Percentiles rank a stretch among this genome's conserved stretches.
Evolutionary conservation across 352 stramenopile species (phyloP).

Genomic region (Phytophthora cactorum): DNA sequence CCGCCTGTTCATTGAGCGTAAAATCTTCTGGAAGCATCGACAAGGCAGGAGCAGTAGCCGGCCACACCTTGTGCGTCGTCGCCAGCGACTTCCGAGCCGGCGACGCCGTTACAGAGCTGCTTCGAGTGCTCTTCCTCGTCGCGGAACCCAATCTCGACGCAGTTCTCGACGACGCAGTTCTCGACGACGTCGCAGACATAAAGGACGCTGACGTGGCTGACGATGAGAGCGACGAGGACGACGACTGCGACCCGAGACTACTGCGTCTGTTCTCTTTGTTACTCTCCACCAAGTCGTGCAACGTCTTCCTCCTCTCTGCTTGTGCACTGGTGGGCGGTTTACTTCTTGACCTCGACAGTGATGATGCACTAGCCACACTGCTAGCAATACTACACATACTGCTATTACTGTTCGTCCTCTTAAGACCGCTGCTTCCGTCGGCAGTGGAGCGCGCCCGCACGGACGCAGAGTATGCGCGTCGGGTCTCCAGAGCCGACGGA

Average conservation of each 20-base stretch:
- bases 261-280: conserved; percentile 51
- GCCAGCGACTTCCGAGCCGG: conserved; percentile 21
- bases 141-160: conserved; percentile 15
- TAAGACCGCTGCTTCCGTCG: conserved; percentile 29
- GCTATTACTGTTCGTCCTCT: conserved; percentile 41
- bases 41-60: conserved; percentile 31
- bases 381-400: conserved; percentile 38
- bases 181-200: conserved; percentile 39
- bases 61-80: conserved; percentile 47
- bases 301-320: conserved; percentile 37
- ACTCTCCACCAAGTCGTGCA: conserved; percentile 49
- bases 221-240: conserved; percentile 53
- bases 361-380: conserved; percentile 32
- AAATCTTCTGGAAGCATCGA: conserved; percentile 50
- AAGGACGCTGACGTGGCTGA: conserved; percentile 44
- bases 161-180: conserved; percentile 14
- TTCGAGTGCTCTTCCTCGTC: conserved; percentile 11
- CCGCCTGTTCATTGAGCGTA: conserved; percentile 42
- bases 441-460: conserved; percentile 19
- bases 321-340: conserved; percentile 28
- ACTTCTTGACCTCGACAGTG: conserved; percentile 19
- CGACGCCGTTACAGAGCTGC: conserved; percentile 13
- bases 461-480: conserved; percentile 35
- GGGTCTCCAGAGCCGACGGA: conserved; percentile 32
- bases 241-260: conserved; percentile 61